These are phyloP conservation scores for Moringa oleifera DNA, from an alignment of 345 rosid species.

Conservation along the genomic window DNA sequence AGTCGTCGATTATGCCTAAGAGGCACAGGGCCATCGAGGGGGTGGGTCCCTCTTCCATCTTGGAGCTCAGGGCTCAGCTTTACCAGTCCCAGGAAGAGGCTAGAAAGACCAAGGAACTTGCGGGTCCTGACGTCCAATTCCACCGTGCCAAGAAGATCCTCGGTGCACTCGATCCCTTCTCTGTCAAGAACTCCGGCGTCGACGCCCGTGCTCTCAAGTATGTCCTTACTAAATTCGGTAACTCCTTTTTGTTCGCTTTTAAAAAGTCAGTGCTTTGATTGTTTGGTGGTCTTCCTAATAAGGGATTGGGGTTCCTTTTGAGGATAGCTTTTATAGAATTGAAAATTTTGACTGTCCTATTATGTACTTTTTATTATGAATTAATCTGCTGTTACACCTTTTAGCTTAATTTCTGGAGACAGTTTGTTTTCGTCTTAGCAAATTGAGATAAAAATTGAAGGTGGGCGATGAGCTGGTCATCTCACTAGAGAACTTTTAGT, in stretches of 20 bases:
- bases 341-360: too few species aligned
- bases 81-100: conserved; percentile 83
- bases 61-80: conserved; percentile 90
- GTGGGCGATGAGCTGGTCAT: too few species aligned
- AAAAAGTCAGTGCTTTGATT: not conserved
- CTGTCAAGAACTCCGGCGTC: conserved; percentile 74
- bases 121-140: conserved; percentile 49
- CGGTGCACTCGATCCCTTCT: conserved; percentile 42
- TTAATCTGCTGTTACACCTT: too few species aligned
- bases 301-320: too few species aligned
- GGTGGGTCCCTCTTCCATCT: conserved; percentile 76
- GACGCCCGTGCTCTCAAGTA: conserved; percentile 73
- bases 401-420: too few species aligned
- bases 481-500: too few species aligned
- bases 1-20: conserved; percentile 85
- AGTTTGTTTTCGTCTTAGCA: too few species aligned
- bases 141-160: conserved; percentile 75
- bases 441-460: too few species aligned
- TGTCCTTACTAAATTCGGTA: not conserved
- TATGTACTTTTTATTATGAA: too few species aligned
- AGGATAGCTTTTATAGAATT: too few species aligned
- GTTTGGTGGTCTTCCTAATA: not conserved
- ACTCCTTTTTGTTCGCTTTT: not conserved
- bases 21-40: conserved; percentile 86
- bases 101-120: conserved; percentile 53